Evolutionary conservation across 2,329 filamentous ascomycete genomes (phyloP), one percentile per base, ranked within the genome.

Genomic region (Lachnellula cervina): DNA sequence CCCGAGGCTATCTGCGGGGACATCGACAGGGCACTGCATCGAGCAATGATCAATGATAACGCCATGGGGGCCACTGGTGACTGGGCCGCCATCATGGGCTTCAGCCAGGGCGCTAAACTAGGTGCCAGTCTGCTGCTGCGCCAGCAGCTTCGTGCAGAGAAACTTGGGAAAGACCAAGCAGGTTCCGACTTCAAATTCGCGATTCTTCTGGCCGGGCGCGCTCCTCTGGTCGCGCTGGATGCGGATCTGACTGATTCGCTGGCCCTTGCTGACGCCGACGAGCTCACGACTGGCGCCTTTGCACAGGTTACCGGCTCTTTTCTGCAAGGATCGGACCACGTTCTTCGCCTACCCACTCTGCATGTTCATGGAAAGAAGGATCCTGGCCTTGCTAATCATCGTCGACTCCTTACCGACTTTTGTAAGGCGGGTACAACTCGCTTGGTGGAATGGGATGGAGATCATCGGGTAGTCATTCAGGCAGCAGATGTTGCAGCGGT

Each of bases 1-100:
- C 14, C 28, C 73, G 55, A 53, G 4, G 23, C 28, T 5, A 37
- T 32, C 21, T 16, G 21, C 11, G 17, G n/a, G 16, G 14, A 43
- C 4, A 48, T 23, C 45, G 21, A 25, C 11, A n/a, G 46, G 34
- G 40, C 21, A 38, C 28, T 37, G 35, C n/a, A 21, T 32, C 3
- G 19, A 47, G 38, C 46, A 21, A 45, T 19, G n/a, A 47, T 23
- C 40, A 54, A 32, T 19, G 45, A 23, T 5, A 16, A 17, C n/a
- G 51, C 51, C 13, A 21, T 32, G 25, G 19, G 48, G 19, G 45
- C 14, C 38, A 50, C 52, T 7, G 21, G 35, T 16, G 37, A 47
- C 21, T 44, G 43, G 43, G 51, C 49, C 8, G 43, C 32, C 14
- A 19, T 57, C 5, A 28, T 57, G 34, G 51, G 51, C 7, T 57